Base-by-base conservation (phyloP, 768 basidiomycete genomes). In the Pulveroboletus sp. region DNA sequence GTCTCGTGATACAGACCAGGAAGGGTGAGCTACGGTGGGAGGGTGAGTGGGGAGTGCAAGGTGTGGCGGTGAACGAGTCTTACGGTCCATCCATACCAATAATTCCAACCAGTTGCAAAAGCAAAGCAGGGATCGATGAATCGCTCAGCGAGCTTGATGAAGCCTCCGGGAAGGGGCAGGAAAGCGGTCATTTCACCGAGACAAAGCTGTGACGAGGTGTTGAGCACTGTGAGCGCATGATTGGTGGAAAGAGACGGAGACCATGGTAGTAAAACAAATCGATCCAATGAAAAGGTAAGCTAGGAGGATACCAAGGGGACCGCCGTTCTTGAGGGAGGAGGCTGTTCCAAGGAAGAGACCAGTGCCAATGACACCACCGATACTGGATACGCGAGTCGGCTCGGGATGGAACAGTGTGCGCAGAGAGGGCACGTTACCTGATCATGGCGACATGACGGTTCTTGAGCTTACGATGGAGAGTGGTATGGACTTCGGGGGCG, bases 141-240 rank as follows among this genome's bases (percentile, higher is more conserved):
- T 5, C 77, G 70, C 46, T 76, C 76, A 0, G 76, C 73, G 9
- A 75, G 69, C 21, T 70, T 72, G 39, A 77, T 74, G 45, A 75
- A 74, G 43, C 75, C 75, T 1, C 76, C 76, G 17, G 75, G 65
- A 7, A 77, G 57, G 8, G 76, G 76, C 11, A 77, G 57, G 42
- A 69, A 75, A 5, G 76, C 61, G 0, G 69, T 65, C 76, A 78
- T 78, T 57, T 77, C 76, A 31, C 76, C 76, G 7, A 70, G 50
- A 26, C 69, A 63, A 5, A 68, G 57, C 58, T 68, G n/a, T 61
- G 12, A 43, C 1, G 6, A 38, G 15, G 41, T 1, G 37, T 53
- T 8, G 55, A 43, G 27, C 38, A 3, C 21, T 6, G 30, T 35
- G 33, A 6, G 14, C 8, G 3, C 11, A 28, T 8, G 37, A 26